phyloP scores from a whole-genome alignment of 2,329 filamentous ascomycete species.

The Onygenales sp. region DNA sequence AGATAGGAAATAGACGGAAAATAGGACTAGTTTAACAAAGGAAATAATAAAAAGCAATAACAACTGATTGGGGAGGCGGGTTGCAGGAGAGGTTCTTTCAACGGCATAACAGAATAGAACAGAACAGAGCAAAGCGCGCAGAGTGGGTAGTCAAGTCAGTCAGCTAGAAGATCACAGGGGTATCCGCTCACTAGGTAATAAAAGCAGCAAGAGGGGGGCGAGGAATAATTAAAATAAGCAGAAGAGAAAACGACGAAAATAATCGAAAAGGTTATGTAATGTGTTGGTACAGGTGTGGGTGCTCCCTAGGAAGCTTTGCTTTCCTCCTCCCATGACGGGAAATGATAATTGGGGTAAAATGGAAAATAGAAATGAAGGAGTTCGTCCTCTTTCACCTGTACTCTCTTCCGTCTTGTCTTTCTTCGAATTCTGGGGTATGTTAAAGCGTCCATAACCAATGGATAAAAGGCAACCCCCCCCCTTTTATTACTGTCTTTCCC shows the following conservation, averaged over 20 bases:
- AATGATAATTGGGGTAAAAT: too few relatives aligned
- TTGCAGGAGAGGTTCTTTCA: neutral
- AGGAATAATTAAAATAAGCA: slow-evolving; percentile 1
- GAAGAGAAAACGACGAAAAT: neutral
- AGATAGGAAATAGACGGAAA: slow-evolving; percentile 2
- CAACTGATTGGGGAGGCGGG: too few relatives aligned
- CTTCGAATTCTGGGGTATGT: too few relatives aligned
- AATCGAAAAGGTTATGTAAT: neutral
- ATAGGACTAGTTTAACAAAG: slow-evolving; percentile 3
- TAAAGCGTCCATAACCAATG: too few relatives aligned
- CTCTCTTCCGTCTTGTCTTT: too few relatives aligned
- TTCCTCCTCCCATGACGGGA: too few relatives aligned
- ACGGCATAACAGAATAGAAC: neutral
- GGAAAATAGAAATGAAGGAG: too few relatives aligned
- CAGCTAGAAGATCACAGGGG: too few relatives aligned
- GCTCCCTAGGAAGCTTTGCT: neutral
- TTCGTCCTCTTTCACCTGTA: too few relatives aligned
- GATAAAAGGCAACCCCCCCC: too few relatives aligned
- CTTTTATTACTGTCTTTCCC: too few relatives aligned
- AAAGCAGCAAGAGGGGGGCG: neutral
- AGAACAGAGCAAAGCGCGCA: neutral
- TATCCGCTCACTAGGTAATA: neutral
- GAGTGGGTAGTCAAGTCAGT: too few relatives aligned
- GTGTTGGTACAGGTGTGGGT: neutral
- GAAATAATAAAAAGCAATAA: slow-evolving; percentile 2